A percentile compares a stretch with the other conserved stretches of the same genome.
phyloP scores from a whole-genome alignment of 495 filamentous ascomycete genomes.

The Hamigera avellanea region DNA sequence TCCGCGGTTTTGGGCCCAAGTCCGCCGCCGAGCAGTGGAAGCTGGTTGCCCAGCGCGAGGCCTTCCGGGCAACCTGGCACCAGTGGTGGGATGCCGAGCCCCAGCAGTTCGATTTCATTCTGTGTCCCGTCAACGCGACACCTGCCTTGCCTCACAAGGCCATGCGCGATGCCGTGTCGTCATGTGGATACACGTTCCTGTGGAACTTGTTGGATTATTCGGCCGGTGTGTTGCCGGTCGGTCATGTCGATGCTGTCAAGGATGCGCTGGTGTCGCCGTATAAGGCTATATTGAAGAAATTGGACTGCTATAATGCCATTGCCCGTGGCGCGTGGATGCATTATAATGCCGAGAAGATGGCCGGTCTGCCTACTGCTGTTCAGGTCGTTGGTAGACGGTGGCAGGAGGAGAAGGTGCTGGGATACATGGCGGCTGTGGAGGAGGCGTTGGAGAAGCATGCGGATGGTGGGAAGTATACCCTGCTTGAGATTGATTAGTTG shows the following conservation, averaged over 20 bases:
- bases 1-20: conserved; percentile 59
- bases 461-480: conserved; percentile 46
- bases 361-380: conserved; percentile 75
- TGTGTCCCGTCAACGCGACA: conserved; percentile 81
- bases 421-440: conserved; percentile 71
- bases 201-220: conserved; percentile 93
- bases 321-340: conserved; percentile 76
- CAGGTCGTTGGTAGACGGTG: conserved; percentile 78
- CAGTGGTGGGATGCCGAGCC: conserved; percentile 67
- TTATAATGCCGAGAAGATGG: conserved; percentile 77
- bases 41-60: conserved; percentile 63
- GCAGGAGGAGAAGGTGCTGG: conserved; percentile 87
- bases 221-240: conserved; percentile 75
- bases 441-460: conserved; percentile 49
- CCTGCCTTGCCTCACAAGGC: conserved; percentile 81
- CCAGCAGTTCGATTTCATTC: conserved; percentile 60
- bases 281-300: conserved; percentile 31
- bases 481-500: conserved; percentile 53
- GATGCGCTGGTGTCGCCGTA: conserved; percentile 52
- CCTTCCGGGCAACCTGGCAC: conserved; percentile 64
- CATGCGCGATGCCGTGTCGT: conserved; percentile 77
- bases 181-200: conserved; percentile 91
- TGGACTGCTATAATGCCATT: conserved; percentile 55
- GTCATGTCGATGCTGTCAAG: conserved; percentile 58
- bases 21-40: conserved; percentile 71